Percentiles rank a stretch among this genome's conserved stretches.
phyloP scores from a whole-genome alignment of 129 eudicot genomes.

The Helichrysum umbraculigerum region DNA sequence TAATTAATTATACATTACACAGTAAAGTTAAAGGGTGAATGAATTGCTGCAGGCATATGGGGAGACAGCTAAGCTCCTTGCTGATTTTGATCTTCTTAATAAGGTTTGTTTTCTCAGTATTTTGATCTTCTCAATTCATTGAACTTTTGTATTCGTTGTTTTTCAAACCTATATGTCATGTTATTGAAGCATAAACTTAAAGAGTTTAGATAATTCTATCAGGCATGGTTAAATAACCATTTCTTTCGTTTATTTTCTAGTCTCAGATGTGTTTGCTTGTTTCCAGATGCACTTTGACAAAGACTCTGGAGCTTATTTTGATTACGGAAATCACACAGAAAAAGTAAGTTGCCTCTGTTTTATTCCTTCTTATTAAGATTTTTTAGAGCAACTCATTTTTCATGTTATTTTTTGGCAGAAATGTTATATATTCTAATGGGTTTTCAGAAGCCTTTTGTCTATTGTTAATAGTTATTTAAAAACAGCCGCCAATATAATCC shows the following conservation, averaged over 20 bases:
- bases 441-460: background rate
- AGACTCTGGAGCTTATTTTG: conserved; percentile 73
- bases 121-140: background rate
- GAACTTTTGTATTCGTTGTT: background rate
- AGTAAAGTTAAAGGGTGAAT: conserved; percentile 18
- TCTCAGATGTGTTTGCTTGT: conserved; percentile 14
- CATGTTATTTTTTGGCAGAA: background rate
- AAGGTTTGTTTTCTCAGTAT: conserved; percentile 47
- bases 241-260: conserved; percentile 8
- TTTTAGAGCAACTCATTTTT: conserved; percentile 4
- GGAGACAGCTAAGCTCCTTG: conserved; percentile 64
- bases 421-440: background rate
- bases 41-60: conserved; percentile 64
- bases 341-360: conserved; percentile 46
- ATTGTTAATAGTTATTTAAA: background rate
- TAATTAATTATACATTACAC: background rate
- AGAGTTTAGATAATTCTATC: background rate
- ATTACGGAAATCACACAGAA: conserved; percentile 95
- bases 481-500: background rate
- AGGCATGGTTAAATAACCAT: background rate
- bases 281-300: conserved; percentile 85
- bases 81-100: conserved; percentile 85
- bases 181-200: background rate
- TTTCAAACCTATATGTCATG: background rate
- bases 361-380: background rate